Evolutionary conservation across 1,284 basidiomycete species (phyloP), one percentile per base, ranked within the genome.

Genomic region (Malassezia furfur): DNA sequence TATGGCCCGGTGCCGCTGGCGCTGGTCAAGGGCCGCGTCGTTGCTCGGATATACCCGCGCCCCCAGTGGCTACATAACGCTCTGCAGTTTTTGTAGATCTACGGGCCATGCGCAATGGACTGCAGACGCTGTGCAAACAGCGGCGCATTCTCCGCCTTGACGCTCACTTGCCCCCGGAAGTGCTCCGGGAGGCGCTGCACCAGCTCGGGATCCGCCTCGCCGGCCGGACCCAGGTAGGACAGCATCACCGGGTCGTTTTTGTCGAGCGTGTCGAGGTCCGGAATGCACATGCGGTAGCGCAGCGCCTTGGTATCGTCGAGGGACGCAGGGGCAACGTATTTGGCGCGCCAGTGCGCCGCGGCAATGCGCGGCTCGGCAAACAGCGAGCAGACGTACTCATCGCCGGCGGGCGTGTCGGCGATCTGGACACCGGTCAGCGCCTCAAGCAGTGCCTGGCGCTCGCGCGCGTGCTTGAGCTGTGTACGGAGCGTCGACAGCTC

Each of bases 1-100:
- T 96, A 96, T 76, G 93, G 93, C 0, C 91, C 93, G 6, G 85
- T 98, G 0, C 85, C 93, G 0, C 80, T 91, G 59, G 86, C 83
- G 2, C 78, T 96, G 44, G 78, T 96, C 28, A 81, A 83, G 62
- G 88, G 86, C 1, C 86, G 81, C 66, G 78, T 94, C 8, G 68
- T 85, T 50, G 87, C 85, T 21, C 55, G 50, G 10, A 11, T 52
- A 38, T 57, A 57, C 44, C 55, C 55, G 9, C 36, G 34, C 2
- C 43, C 46, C 1, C 28, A 52, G 11, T 52, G 55, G 55, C 35
- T 52, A 11, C 43, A 15, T 2, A 43, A 50, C 12, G 39, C 28
- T 5, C 25, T 47, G 34, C 31, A 50, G 15, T 17, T n/a, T 11
- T 22, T 39, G 8, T 35, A 34, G 17, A 32, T 31, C 17, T 57